Percentiles rank a stretch among this genome's conserved stretches.
Conservation (phyloP, 2,329 filamentous ascomycete genomes). For the Phoma sp. region DNA sequence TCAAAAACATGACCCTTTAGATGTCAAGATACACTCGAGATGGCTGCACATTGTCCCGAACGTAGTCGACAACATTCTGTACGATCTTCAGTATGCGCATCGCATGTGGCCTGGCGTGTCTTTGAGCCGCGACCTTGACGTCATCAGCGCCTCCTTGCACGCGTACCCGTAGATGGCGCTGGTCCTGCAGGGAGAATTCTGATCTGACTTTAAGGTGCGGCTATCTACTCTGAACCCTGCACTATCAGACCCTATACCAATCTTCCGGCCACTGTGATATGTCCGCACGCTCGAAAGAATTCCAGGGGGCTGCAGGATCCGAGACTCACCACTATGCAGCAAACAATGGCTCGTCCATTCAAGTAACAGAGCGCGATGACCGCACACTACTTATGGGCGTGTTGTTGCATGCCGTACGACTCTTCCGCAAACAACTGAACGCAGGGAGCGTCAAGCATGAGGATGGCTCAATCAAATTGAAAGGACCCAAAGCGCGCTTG, state of each 20-base stretch:
- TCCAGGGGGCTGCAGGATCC: background rate
- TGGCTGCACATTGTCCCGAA: background rate
- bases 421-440: conserved; percentile 46
- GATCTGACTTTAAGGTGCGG: background rate
- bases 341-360: conserved; percentile 30
- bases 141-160: background rate
- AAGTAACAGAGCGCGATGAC: conserved; percentile 46
- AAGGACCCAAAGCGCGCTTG: conserved; percentile 42
- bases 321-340: conserved; percentile 5
- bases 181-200: background rate
- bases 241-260: background rate
- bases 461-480: conserved; percentile 50
- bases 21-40: background rate
- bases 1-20: background rate
- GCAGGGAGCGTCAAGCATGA: conserved; percentile 40
- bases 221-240: background rate
- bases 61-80: background rate
- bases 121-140: conserved; percentile 2
- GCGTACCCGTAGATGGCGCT: conserved; percentile 2
- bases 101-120: background rate
- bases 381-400: conserved; percentile 48
- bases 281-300: background rate
- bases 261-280: background rate
- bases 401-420: conserved; percentile 47
- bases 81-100: background rate